phyloP scores from a whole-genome alignment of 2,329 filamentous ascomycete genomes.

The Cercospora janseana region DNA sequence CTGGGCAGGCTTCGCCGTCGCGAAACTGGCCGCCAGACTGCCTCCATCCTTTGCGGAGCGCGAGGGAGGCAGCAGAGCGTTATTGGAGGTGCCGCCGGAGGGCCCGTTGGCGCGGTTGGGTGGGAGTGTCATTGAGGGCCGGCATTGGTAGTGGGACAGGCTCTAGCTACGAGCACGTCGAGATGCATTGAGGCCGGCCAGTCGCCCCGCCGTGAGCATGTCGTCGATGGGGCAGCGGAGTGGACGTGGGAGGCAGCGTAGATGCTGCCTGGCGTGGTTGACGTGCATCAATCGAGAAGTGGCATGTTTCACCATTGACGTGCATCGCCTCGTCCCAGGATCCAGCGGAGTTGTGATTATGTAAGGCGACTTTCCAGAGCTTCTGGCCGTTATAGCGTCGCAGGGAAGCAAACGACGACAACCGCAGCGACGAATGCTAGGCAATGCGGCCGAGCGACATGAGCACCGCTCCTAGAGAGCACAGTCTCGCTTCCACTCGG shows the following conservation, averaged over 20 bases:
- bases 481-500: too few species aligned
- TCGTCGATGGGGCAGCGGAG: neutral
- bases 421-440: too few species aligned
- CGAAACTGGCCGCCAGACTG: constrained; percentile 55
- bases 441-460: too few species aligned
- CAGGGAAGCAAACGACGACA: too few species aligned
- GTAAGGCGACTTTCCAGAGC: neutral
- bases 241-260: neutral
- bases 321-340: constrained; percentile 3
- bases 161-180: constrained; percentile 23
- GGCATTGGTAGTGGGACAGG: constrained; percentile 19
- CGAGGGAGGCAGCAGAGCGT: constrained; percentile 45
- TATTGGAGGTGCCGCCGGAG: constrained; percentile 30
- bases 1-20: constrained; percentile 54
- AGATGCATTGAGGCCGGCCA: constrained; percentile 25
- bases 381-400: too few species aligned
- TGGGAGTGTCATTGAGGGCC: constrained; percentile 30
- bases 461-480: too few species aligned
- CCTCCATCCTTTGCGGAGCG: constrained; percentile 52
- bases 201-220: constrained; percentile 14
- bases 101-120: constrained; percentile 35
- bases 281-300: neutral
- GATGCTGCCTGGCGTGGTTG: neutral
- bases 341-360: neutral
- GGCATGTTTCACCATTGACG: constrained; percentile 4